Evolutionary conservation across 2,329 filamentous ascomycete genomes (phyloP), one percentile per base, ranked within the genome.

Genomic region (Fusarium subglutinans): DNA sequence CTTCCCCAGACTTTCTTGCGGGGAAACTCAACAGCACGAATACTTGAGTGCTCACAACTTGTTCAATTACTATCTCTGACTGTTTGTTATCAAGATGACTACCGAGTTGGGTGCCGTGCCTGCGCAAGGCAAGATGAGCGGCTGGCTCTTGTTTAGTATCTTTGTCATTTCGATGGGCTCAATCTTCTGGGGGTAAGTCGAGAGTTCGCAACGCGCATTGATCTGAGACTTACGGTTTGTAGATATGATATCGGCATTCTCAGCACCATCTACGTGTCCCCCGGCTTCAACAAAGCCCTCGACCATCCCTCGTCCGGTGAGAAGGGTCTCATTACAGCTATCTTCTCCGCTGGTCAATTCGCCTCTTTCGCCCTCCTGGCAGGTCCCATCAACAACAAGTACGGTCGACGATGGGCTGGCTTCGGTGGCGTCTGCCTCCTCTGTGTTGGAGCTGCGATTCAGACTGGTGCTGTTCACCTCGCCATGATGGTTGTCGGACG

Each of bases 181-280:
- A 3, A 69, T 69, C 28, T 69, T 69, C 18, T 69, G 66, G 66
- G 66, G 66, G 66, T 63, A 43, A 18, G 47, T n/a, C 3, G 1
- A 58, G 20, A 28, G 6, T 37, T n/a, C 8, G 1, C 4, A n/a
- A 0, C 10, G 6, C n/a, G 2, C 4, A 35, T 26, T 14, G 10
- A 5, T 9, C 28, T 8, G 9, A 30, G 6, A 15, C 24, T 44
- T 3, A 44, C 14, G 1, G 14, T 13, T 8, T 15, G 1, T 8
- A 68, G 65, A 37, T 68, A 68, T 30, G 65, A 68, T 11, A 69
- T 69, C 11, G 66, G 66, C 6, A 69, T 69, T 6, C n/a, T 69
- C 11, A 69, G 66, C 6, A 69, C 66, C 2, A 69, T 69, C 18
- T 69, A 69, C 10, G 66, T 69, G 4, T 69, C 66, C 0, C 66